Percentiles rank a stretch among this genome's conserved stretches.
phyloP scores from a whole-genome alignment of 2,329 filamentous ascomycete genomes.

The Colletotrichum lini region DNA sequence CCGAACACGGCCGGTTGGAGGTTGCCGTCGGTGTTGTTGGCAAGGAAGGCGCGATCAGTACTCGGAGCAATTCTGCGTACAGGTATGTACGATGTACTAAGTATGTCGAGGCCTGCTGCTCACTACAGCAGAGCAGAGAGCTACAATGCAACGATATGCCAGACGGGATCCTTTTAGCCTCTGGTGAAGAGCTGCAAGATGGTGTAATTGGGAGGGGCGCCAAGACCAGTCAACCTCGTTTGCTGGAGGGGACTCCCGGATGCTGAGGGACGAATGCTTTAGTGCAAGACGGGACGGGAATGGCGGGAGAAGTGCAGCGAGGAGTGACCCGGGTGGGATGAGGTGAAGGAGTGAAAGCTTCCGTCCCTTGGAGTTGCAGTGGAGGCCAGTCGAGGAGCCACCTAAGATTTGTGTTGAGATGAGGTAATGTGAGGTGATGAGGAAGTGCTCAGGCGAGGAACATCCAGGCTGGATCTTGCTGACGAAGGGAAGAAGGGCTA shows the following conservation, averaged over 20 bases:
- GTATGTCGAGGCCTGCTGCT: background rate
- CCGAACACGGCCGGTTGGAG: slow-evolving; percentile 14
- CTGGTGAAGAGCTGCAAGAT: background rate
- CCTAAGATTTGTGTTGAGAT: slow-evolving; percentile 20
- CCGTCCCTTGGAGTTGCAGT: slow-evolving; percentile 25
- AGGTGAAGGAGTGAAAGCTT: slow-evolving; percentile 26
- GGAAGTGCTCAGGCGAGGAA: background rate
- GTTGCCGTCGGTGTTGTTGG: background rate
- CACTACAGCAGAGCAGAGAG: background rate
- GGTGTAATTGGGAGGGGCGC: slow-evolving; percentile 11
- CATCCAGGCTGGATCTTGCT: slow-evolving; percentile 7
- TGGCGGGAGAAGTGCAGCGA: slow-evolving; percentile 28
- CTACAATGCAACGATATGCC: background rate
- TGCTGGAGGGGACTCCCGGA: background rate
- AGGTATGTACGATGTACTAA: background rate
- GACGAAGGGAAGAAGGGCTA: background rate
- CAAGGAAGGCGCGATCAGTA: background rate
- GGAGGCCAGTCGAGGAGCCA: slow-evolving; percentile 16
- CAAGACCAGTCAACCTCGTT: slow-evolving; percentile 8
- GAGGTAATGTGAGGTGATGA: slow-evolving; percentile 29
- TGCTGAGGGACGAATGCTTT: slow-evolving; percentile 20
- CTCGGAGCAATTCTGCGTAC: background rate
- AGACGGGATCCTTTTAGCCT: background rate
- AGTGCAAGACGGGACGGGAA: slow-evolving; percentile 30
- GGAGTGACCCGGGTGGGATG: slow-evolving; percentile 16